Base-by-base conservation (phyloP, 257 asterid species). In the Solanum pinnatisectum region DNA sequence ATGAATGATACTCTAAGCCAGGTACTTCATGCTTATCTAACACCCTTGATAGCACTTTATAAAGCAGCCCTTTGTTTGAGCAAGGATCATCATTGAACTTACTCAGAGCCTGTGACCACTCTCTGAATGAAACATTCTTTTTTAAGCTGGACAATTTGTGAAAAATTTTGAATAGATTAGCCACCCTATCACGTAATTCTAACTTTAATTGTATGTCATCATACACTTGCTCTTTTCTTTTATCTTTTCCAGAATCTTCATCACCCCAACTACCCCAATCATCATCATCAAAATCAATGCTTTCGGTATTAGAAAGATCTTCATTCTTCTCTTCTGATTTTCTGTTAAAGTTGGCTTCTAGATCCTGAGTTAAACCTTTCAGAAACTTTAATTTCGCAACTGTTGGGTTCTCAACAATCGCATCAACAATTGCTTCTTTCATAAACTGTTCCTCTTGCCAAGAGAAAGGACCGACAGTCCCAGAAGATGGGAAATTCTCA, bases 391-490 rank as follows among this genome's bases (percentile, higher is more conserved):
- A 91, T 76, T 90, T 92, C 0, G 95, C 90, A 37, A 87, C 90
- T 12, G 92, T 77, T 87, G 98, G 99, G 91, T 94, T 96, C 88
- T 95, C 99, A 49, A 97, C 94, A 89, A 97, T 90, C 10, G 98
- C 98, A 91, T 97, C 99, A 77, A 97, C 91, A 63, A 97, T 93
- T 87, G 99, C 99, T 88, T 95, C 99, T 94, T 97, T 96, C 95
- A 97, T 94, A 94, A 95, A 95, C 87, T 95, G 98, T 89, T 97
- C 99, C 93, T 97, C 99, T 92, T 97, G 98, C 99, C 99, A 97
- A 85, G 99, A 94, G 91, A 97, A 97, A 40, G 99, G 99, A 84
- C 99, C 95, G 37, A 87, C 93, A 65, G 99, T 92, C 88, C 99
- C 98, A 33, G 98, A 94, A 85, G 96, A 95, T 36, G 99, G 99